Evolutionary conservation across 495 filamentous ascomycete genomes (phyloP).

Genomic region (Daldinia bambusicola): DNA sequence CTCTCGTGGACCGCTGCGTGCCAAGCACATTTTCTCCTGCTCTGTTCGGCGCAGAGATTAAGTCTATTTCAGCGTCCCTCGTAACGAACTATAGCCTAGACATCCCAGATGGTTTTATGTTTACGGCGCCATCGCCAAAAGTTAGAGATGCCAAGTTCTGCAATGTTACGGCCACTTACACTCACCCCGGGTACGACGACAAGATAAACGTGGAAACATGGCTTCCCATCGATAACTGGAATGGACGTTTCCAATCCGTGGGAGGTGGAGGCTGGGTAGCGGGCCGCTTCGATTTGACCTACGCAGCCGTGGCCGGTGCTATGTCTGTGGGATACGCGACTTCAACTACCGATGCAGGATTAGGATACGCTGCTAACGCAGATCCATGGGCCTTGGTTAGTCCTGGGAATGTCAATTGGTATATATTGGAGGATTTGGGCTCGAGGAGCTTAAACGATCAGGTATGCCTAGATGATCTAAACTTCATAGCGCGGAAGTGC

Average conservation of each 20-base stretch:
- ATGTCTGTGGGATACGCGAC: conserved; percentile 53
- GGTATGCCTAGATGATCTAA: conserved; percentile 16
- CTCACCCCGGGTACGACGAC: conserved; percentile 56
- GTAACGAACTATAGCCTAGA: conserved; percentile 37
- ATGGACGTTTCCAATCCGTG: conserved; percentile 53
- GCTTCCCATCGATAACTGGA: conserved; percentile 57
- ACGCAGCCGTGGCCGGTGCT: conserved; percentile 42
- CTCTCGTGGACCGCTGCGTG: conserved; percentile 18
- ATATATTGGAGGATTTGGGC: conserved; percentile 53
- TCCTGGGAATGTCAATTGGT: conserved; percentile 56
- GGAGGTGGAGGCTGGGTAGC: conserved; percentile 59
- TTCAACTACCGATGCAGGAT: conserved; percentile 56
- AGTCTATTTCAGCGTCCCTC: conserved; percentile 25
- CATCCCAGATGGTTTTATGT: background rate
- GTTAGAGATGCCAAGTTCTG: conserved; percentile 51
- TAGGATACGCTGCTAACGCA: conserved; percentile 19
- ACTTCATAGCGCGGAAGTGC: too few relatives aligned
- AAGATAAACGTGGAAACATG: conserved; percentile 50
- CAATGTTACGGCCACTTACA: conserved; percentile 57
- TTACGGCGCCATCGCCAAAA: conserved; percentile 19
- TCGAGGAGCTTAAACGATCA: conserved; percentile 45
- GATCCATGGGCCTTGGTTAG: conserved; percentile 54
- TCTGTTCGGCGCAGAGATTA: conserved; percentile 29
- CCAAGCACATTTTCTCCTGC: conserved; percentile 29
- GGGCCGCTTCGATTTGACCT: conserved; percentile 30